These are phyloP conservation scores for Mucor mucedo DNA, from an alignment of 371 early-diverging fungal species.

Conservation along the genomic window DNA sequence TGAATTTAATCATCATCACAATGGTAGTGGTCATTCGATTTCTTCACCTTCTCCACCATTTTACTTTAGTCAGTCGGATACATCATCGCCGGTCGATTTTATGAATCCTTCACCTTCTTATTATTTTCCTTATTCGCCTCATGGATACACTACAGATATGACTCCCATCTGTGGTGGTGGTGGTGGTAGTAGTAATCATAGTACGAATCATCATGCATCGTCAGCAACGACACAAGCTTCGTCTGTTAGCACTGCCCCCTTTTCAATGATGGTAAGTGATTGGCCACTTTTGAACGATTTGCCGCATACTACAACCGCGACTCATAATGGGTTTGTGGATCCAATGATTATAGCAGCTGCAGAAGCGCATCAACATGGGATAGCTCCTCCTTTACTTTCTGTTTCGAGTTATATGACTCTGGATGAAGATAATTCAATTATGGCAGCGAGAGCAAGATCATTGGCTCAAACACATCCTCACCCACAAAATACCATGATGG, in stretches of 20 bases:
- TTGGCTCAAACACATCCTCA: slow-evolving; percentile 9
- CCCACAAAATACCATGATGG: slow-evolving; percentile 3
- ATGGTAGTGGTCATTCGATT: neutral
- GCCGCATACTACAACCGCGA: slow-evolving; percentile 5
- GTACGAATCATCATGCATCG: neutral
- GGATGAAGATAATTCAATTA: slow-evolving; percentile 16
- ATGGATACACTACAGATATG: neutral
- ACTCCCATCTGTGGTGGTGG: slow-evolving; percentile 2
- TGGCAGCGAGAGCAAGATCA: slow-evolving; percentile 23
- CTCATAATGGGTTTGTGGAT: slow-evolving; percentile 28
- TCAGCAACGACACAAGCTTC: no score
- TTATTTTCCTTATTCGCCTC: slow-evolving; percentile 12
- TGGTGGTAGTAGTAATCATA: no score
- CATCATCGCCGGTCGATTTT: slow-evolving; percentile 10
- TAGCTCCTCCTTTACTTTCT: slow-evolving; percentile 12
- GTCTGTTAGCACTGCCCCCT: neutral
- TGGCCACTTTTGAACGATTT: slow-evolving; percentile 25
- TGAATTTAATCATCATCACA: neutral
- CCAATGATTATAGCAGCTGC: slow-evolving; percentile 39
- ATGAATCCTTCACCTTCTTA: slow-evolving; percentile 16
- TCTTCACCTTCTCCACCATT: slow-evolving; percentile 15
- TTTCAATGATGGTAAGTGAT: slow-evolving; percentile 9
- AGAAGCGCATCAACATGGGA: slow-evolving; percentile 19
- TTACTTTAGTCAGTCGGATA: slow-evolving; percentile 5
- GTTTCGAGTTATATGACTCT: slow-evolving; percentile 9